Conservation (phyloP, 441 rosid species). For the Biscutella laevigata region DNA sequence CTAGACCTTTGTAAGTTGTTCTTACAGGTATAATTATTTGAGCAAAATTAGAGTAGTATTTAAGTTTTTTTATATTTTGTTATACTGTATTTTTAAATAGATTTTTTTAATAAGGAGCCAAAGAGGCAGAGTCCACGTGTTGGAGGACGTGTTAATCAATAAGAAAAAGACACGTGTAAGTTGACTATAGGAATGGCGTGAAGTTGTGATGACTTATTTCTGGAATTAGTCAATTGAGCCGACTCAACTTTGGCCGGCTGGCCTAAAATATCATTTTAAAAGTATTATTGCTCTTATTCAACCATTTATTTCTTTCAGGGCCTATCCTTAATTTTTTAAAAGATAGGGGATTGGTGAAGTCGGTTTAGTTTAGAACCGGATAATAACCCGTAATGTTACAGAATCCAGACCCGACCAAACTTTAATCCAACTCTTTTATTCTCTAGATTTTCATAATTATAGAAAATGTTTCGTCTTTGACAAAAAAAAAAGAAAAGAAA, state of each 20-base stretch:
- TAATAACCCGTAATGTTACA: background rate
- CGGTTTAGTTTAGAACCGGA: slow-evolving; percentile 3
- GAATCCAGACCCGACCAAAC: background rate
- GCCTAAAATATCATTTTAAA: background rate
- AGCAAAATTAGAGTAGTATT: background rate
- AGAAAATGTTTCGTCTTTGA: too few relatives aligned
- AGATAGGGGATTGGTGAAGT: background rate
- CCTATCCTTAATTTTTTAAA: background rate
- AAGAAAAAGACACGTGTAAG: background rate
- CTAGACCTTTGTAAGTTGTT: too few relatives aligned
- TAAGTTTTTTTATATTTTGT: too few relatives aligned
- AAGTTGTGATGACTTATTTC: background rate
- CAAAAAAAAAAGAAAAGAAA: too few relatives aligned
- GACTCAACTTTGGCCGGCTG: slow-evolving; percentile 24
- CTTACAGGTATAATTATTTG: too few relatives aligned
- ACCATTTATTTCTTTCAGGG: background rate
- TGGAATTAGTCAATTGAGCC: slow-evolving; percentile 15
- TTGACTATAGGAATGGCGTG: slow-evolving; percentile 12
- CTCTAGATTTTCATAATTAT: too few relatives aligned
- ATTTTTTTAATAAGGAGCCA: background rate
- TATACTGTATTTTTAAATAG: too few relatives aligned
- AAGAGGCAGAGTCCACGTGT: slow-evolving; percentile 16
- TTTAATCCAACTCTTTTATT: background rate
- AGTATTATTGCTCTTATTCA: background rate
- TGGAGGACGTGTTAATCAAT: background rate